Evolutionary conservation across 2,329 filamentous ascomycete genomes (phyloP).

Genomic region (Cytospora paraplurivora): DNA sequence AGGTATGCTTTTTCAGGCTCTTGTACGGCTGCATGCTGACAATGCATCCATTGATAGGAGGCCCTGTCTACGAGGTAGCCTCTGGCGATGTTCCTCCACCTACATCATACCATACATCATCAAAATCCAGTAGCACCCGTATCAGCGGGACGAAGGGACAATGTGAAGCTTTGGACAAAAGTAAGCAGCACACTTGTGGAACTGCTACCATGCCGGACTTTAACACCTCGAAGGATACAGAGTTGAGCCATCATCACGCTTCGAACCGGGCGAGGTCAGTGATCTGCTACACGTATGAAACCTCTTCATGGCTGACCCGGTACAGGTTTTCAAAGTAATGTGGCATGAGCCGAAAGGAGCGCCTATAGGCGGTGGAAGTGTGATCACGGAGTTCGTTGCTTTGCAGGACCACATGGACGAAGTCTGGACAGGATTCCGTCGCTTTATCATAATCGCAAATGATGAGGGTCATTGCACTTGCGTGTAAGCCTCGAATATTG

Average conservation of each 20-base stretch:
- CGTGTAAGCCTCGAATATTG: slow-evolving; percentile 48
- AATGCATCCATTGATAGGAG: not conserved
- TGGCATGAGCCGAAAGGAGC: slow-evolving; percentile 51
- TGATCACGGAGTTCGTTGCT: slow-evolving; percentile 36
- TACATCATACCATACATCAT: not conserved
- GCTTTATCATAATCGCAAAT: slow-evolving; percentile 57
- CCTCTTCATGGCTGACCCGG: slow-evolving; percentile 1
- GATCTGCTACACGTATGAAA: not conserved
- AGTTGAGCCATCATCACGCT: slow-evolving; percentile 16
- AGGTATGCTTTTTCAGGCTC: not conserved
- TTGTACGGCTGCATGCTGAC: not conserved
- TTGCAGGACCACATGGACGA: slow-evolving; percentile 37
- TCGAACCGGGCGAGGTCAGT: slow-evolving; percentile 16
- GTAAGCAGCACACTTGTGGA: not conserved
- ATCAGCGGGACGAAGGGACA: slow-evolving; percentile 9
- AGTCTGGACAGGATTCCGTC: slow-evolving; percentile 53
- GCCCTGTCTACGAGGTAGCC: slow-evolving; percentile 7
- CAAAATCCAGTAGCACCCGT: not conserved
- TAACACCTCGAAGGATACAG: slow-evolving; percentile 18
- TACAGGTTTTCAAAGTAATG: slow-evolving; percentile 56
- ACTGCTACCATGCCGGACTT: no score
- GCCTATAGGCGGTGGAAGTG: slow-evolving; percentile 19
- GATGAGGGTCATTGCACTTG: slow-evolving; percentile 57
- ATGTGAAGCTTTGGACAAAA: slow-evolving; percentile 9
- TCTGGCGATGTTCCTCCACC: not conserved